These are phyloP conservation scores for Penicillium cataractarum DNA, from an alignment of 495 filamentous ascomycete genomes.

Conservation along the genomic window DNA sequence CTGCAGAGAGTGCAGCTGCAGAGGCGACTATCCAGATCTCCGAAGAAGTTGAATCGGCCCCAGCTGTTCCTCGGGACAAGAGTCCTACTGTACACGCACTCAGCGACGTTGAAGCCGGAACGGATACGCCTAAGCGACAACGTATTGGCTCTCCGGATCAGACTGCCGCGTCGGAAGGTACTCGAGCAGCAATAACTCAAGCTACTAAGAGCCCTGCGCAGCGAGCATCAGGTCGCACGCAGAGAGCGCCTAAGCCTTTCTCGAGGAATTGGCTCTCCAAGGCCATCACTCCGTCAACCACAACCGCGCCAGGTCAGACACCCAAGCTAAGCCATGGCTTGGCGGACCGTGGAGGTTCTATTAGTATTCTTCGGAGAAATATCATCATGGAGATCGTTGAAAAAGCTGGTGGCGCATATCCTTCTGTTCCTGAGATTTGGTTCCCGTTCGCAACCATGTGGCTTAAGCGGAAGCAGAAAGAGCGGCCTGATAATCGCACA, in stretches of 20 bases:
- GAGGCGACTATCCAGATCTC: neutral
- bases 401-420: slow-evolving; percentile 72
- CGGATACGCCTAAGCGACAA: slow-evolving; percentile 3
- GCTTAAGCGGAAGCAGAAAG: slow-evolving; percentile 52
- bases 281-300: neutral
- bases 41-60: neutral
- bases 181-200: neutral
- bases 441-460: slow-evolving; percentile 68
- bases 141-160: slow-evolving; percentile 11
- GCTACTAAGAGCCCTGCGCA: neutral
- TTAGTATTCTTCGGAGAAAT: slow-evolving; percentile 54
- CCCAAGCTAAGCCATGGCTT: slow-evolving; percentile 9
- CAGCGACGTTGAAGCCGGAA: neutral
- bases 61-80: neutral
- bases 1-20: neutral
- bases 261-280: neutral
- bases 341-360: slow-evolving; percentile 45
- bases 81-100: slow-evolving; percentile 1
- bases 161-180: neutral
- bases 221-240: neutral
- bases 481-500: slow-evolving; percentile 55
- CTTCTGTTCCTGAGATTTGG: slow-evolving; percentile 71
- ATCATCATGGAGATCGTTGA: slow-evolving; percentile 73
- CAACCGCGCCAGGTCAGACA: neutral
- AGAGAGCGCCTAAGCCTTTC: neutral